Evolutionary conservation across 2,329 filamentous ascomycete species (phyloP).

Genomic region (Amesomyces nigricolor): DNA sequence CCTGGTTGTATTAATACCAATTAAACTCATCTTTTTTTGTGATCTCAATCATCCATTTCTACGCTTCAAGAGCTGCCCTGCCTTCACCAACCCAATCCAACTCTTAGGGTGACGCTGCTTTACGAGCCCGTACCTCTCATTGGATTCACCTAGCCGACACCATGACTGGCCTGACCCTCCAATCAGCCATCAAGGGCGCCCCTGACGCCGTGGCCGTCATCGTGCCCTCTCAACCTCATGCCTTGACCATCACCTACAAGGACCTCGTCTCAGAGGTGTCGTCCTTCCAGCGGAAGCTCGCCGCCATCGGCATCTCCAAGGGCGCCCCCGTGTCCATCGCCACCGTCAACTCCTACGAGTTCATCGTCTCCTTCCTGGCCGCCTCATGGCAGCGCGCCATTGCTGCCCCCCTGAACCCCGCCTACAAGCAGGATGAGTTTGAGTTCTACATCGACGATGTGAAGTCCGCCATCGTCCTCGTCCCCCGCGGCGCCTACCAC

Average conservation of each 20-base stretch:
- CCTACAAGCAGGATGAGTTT: conserved; percentile 85
- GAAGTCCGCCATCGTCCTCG: conserved; percentile 70
- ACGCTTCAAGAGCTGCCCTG: background rate
- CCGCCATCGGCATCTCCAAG: conserved; percentile 63
- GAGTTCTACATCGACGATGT: conserved; percentile 90
- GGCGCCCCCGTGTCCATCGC: conserved; percentile 75
- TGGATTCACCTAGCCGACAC: background rate
- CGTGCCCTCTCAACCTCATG: conserved; percentile 57
- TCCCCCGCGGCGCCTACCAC: conserved; percentile 64
- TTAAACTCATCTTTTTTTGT: background rate
- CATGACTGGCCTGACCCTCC: conserved; percentile 41
- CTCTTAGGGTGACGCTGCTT: background rate
- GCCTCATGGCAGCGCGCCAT: conserved; percentile 77
- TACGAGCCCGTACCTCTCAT: background rate
- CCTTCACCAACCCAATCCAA: background rate
- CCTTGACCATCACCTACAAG: conserved; percentile 64
- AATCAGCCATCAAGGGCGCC: conserved; percentile 45
- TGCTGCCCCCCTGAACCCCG: conserved; percentile 80
- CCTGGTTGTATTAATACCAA: background rate
- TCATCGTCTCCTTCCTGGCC: conserved; percentile 83
- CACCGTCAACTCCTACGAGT: conserved; percentile 78
- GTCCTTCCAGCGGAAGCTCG: conserved; percentile 72
- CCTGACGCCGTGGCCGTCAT: conserved; percentile 58
- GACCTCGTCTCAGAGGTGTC: conserved; percentile 60
- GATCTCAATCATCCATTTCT: background rate